Percentiles rank a stretch among this genome's conserved stretches.
phyloP scores from a whole-genome alignment of 805 yeast genomes.

The Ogataea paraovalis region DNA sequence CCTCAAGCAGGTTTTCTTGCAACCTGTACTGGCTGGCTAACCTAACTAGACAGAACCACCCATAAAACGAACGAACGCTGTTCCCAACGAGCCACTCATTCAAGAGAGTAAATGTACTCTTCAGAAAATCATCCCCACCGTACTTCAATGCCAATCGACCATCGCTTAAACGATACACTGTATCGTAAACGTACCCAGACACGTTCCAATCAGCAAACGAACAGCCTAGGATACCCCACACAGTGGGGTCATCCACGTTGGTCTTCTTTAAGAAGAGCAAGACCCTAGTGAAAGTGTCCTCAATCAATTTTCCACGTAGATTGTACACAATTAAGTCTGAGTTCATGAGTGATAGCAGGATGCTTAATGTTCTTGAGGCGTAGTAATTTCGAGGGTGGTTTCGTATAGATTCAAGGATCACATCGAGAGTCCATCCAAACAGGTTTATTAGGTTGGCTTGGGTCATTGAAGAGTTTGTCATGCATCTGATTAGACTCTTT shows the following conservation, averaged over 20 bases:
- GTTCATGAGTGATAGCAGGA: conserved; percentile 9
- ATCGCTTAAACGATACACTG: neutral
- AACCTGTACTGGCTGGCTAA: too few species aligned
- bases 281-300: too few species aligned
- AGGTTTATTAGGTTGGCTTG: too few species aligned
- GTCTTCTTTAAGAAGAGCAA: neutral
- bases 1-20: too few species aligned
- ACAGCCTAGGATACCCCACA: neutral
- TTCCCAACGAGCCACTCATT: neutral
- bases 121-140: too few species aligned
- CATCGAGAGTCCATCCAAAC: conserved; percentile 5
- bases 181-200: neutral
- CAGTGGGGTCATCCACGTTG: neutral
- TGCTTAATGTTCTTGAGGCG: conserved; percentile 38
- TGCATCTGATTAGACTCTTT: conserved; percentile 6
- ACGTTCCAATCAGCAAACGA: neutral
- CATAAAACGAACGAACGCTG: too few species aligned
- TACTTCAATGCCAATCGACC: neutral
- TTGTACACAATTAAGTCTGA: too few species aligned
- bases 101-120: neutral
- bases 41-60: too few species aligned
- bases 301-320: too few species aligned
- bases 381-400: conserved; percentile 46
- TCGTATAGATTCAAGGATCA: conserved; percentile 32
- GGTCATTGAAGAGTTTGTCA: too few species aligned